Evolutionary conservation across 2,329 filamentous ascomycete genomes (phyloP), one percentile per base, ranked within the genome.

Genomic region (Chrysoporthe deuterocubensis): DNA sequence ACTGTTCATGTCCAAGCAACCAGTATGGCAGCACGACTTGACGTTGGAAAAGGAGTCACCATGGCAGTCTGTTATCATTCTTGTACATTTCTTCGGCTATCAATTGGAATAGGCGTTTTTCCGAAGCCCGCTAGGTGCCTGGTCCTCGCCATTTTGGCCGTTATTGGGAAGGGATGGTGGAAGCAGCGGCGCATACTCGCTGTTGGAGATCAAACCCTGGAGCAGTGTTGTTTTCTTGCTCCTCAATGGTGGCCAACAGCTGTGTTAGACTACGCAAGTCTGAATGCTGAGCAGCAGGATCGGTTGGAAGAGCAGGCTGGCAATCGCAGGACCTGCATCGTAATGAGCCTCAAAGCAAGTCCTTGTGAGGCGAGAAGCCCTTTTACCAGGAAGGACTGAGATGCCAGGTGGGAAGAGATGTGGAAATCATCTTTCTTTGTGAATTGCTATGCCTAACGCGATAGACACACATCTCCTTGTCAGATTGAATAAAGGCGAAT

Each of bases 401-500:
- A 46, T 58, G 43, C 43, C 18, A 46, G 63, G 62, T 60, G 60
- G 42, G 62, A 32, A 34, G 67, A 62, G 58, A 59, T 58, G 65
- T 58, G 57, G 48, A 43, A 62, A 67, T 44, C 58, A 64, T 64
- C 40, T 42, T 62, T 69, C 58, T 67, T 66, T 66, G 58, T 59
- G 60, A 67, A 64, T 64, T 48, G 64, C 44, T 59, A 60, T 52
- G 50, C 48, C 64, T 46, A 46, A 50, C 14, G 43, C 18, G 16
- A 64, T 64, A 64, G 67, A 66, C 48, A 66, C n/a, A 34, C 68
- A 62, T 61, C 21, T 71, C 59, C 62, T 67, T 71, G 64, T 48
- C 67, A 71, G 62, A 66, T 72, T 71, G 66, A 69, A 72, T 70
- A 59, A 62, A 68, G 57, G 46, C n/a, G 61, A 52, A 62, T 62